These are phyloP conservation scores for Ustilago vetiveriae DNA, from an alignment of 1,284 basidiomycete genomes.

Conservation along the genomic window DNA sequence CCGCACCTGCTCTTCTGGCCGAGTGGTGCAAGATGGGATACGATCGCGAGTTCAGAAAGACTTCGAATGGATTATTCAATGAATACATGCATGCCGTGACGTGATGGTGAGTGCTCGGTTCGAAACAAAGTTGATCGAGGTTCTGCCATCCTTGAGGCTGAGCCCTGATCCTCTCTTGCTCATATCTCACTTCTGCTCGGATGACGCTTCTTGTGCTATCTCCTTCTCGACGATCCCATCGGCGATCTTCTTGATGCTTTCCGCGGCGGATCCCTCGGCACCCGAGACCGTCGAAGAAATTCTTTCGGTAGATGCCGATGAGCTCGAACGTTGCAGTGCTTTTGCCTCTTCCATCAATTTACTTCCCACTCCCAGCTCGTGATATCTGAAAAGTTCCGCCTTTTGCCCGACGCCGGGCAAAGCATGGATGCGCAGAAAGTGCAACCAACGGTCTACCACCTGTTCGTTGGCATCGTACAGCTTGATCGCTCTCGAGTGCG, in stretches of 20 bases:
- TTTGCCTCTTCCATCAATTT: slow-evolving; percentile 45
- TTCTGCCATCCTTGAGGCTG: no score
- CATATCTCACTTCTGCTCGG: slow-evolving; percentile 17
- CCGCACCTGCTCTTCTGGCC: no score
- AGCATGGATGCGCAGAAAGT: slow-evolving; percentile 80
- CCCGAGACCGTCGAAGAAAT: no score
- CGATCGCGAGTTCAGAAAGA: no score
- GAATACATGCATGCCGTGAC: no score
- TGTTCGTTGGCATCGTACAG: slow-evolving; percentile 86
- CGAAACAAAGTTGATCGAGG: no score
- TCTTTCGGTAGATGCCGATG: no score
- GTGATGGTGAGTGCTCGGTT: no score
- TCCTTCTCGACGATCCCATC: slow-evolving; percentile 46
- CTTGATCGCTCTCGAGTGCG: slow-evolving; percentile 86
- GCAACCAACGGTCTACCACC: slow-evolving; percentile 82
- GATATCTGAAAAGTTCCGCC: slow-evolving; percentile 75
- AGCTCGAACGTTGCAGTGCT: slow-evolving; percentile 23
- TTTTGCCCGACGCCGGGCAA: slow-evolving; percentile 88
- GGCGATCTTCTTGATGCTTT: slow-evolving; percentile 39
- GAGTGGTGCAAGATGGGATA: no score
- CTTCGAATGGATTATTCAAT: no score
- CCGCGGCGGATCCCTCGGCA: slow-evolving; percentile 10
- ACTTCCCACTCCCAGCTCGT: slow-evolving; percentile 30
- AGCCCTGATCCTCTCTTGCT: no score
- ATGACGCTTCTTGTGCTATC: slow-evolving; percentile 22